Evolutionary conservation across 2,329 filamentous ascomycete species (phyloP), one percentile per base, ranked within the genome.

Genomic region (Pyricularia grisea): DNA sequence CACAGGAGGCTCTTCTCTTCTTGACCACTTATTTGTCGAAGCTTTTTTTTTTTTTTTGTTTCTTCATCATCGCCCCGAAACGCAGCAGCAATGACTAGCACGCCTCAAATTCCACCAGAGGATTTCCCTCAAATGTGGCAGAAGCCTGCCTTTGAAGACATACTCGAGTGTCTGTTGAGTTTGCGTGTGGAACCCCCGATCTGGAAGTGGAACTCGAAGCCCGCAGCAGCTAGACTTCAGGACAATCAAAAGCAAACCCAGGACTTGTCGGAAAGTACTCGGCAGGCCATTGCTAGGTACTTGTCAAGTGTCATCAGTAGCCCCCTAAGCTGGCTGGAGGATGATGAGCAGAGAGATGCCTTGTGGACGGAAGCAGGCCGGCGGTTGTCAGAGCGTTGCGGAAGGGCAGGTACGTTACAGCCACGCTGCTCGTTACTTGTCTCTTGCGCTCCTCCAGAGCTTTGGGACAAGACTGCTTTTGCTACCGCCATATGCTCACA

Each of bases 61-160:
- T 12, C n/a, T 27, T 27, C 58, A 61, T 17, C 42, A n/a, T 61
- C 58, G n/a, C 58, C 6, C 4, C n/a, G n/a, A 60, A 60, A 60
- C 23, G 9, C 58, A 61, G 5, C 23, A 27, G 23, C 58, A 23
- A 61, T 61, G 58, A 27, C 58, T 1, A 25, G 58, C 58, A 61
- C 58, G 9, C 58, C 58, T 3, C 58, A 25, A 23, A 12, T 61
- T 4, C 75, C 79, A 68, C 74, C 79, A 69, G 78, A 79, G 70
- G 91, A 94, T 75, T 86, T 97, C 30, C 92, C 93, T n/a, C 92
- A 93, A 75, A 84, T 94, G 71, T 92, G 93, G 84, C 87, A 90
- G 74, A 90, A 87, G 75, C 94, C 94, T 7, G 82, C 88, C 25
- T 89, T 87, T 70, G 79, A 82, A 36, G 82, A 85, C 4, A 83